Percentiles rank a stretch among this genome's conserved stretches.
These are phyloP conservation scores for Chrysoporthe cubensis DNA, from an alignment of 2,329 filamentous ascomycete genomes.

Conservation along the genomic window DNA sequence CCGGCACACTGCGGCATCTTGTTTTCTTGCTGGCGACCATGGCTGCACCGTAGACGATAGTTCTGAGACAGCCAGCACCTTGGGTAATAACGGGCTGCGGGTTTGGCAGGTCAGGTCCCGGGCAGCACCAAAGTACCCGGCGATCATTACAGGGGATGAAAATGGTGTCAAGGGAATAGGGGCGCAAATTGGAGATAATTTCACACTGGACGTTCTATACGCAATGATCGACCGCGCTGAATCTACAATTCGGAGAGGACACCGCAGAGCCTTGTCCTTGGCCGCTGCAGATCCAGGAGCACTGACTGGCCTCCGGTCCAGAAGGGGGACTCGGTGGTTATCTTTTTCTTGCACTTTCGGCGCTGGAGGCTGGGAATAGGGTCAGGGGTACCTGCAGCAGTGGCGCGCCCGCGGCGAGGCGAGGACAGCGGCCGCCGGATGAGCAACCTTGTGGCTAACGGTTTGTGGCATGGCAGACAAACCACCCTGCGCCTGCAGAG, in stretches of 20 bases:
- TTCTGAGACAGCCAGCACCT: background rate
- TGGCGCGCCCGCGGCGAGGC: no score
- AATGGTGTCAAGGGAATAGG: conserved; percentile 23
- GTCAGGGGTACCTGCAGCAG: background rate
- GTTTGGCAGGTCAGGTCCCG: background rate
- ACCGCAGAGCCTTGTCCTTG: no score
- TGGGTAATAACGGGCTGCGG: background rate
- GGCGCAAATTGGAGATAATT: conserved; percentile 27
- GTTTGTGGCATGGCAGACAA: no score
- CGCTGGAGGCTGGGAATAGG: conserved; percentile 15
- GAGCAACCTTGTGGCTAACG: no score
- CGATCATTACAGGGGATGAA: background rate
- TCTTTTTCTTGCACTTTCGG: background rate
- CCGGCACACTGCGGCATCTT: background rate
- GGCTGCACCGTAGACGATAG: background rate
- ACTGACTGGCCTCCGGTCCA: no score
- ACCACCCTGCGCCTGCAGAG: no score
- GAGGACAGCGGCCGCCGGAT: no score
- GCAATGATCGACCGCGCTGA: background rate
- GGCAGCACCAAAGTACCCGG: background rate
- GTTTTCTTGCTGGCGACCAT: background rate
- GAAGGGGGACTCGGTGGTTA: no score
- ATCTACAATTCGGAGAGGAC: background rate
- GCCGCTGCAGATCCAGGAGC: no score
- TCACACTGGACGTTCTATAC: background rate